These are phyloP conservation scores for Cardiospermum halicacabum DNA, from an alignment of 345 rosid species.

Conservation along the genomic window DNA sequence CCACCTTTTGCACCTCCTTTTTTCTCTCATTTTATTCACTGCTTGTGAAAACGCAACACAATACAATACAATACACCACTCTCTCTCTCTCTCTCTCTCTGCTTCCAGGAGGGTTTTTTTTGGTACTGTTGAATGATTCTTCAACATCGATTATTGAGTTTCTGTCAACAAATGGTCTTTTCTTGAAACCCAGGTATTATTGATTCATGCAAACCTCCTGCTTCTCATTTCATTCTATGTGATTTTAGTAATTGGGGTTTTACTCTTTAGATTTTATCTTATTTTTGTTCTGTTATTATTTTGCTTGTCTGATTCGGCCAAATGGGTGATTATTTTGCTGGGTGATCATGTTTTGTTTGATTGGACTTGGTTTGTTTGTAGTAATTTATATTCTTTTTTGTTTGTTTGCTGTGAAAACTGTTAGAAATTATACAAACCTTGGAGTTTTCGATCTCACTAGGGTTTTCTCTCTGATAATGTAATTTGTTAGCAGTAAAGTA, in stretches of 20 bases:
- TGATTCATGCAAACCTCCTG: slow-evolving; percentile 1
- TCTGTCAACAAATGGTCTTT: slow-evolving; percentile 21
- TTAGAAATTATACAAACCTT: background rate
- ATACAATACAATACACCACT: background rate
- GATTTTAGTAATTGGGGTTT: background rate
- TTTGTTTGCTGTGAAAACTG: background rate
- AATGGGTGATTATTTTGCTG: slow-evolving; percentile 3
- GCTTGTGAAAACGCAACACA: no score
- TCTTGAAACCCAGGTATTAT: slow-evolving; percentile 24
- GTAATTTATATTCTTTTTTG: background rate
- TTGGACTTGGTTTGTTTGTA: background rate
- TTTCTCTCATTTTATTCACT: slow-evolving; percentile 1
- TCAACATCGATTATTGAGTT: slow-evolving; percentile 17
- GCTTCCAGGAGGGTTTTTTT: background rate
- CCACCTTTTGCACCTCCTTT: slow-evolving; percentile 9
- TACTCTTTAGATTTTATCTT: background rate
- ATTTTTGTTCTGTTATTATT: background rate
- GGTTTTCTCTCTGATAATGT: background rate
- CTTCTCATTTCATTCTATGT: background rate
- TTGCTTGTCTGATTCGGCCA: slow-evolving; percentile 10
- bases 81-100: background rate
- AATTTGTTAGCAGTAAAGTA: no score
- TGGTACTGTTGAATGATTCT: slow-evolving; percentile 4
- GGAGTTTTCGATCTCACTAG: slow-evolving; percentile 6
- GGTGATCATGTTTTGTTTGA: background rate